These are phyloP conservation scores for Schizothecium vesticola DNA, from an alignment of 495 filamentous ascomycete species.

Conservation along the genomic window DNA sequence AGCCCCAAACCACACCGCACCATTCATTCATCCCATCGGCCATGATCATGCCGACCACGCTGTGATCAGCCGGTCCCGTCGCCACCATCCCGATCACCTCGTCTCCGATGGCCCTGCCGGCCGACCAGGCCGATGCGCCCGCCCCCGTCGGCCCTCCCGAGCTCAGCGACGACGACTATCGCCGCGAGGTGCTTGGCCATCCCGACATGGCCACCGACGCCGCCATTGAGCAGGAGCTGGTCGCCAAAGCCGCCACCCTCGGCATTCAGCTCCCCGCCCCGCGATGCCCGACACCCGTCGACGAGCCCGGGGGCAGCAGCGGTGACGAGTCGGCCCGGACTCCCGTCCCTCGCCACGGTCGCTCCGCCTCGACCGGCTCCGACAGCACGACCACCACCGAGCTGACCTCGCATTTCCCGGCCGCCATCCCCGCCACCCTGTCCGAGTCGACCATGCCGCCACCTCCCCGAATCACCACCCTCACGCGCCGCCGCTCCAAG, in stretches of 20 bases:
- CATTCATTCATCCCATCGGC: background rate
- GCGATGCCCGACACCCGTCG: slow-evolving; percentile 1
- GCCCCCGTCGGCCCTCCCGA: slow-evolving; percentile 25
- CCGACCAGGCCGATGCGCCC: slow-evolving; percentile 4
- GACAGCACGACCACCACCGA: slow-evolving; percentile 8
- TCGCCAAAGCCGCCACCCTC: slow-evolving; percentile 34
- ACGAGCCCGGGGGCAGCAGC: slow-evolving; percentile 11
- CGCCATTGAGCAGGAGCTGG: slow-evolving; percentile 34
- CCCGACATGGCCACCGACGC: slow-evolving; percentile 33
- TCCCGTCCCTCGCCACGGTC: slow-evolving; percentile 16
- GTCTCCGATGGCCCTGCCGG: slow-evolving; percentile 11
- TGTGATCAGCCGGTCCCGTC: background rate
- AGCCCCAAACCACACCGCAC: background rate
- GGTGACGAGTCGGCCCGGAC: slow-evolving; percentile 34
- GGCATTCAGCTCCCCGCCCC: slow-evolving; percentile 35
- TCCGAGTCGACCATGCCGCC: slow-evolving; percentile 14
- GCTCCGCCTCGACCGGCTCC: slow-evolving; percentile 21
- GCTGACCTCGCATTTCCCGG: slow-evolving; percentile 12
- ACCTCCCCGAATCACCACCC: background rate
- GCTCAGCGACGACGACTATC: slow-evolving; percentile 38
- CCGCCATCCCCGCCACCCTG: slow-evolving; percentile 17
- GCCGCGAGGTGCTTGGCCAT: slow-evolving; percentile 38
- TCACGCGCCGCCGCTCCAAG: slow-evolving; percentile 32
- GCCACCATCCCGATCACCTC: background rate
- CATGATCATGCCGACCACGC: background rate